Base-by-base conservation (phyloP, 768 basidiomycete genomes). In the Mycena crocata region DNA sequence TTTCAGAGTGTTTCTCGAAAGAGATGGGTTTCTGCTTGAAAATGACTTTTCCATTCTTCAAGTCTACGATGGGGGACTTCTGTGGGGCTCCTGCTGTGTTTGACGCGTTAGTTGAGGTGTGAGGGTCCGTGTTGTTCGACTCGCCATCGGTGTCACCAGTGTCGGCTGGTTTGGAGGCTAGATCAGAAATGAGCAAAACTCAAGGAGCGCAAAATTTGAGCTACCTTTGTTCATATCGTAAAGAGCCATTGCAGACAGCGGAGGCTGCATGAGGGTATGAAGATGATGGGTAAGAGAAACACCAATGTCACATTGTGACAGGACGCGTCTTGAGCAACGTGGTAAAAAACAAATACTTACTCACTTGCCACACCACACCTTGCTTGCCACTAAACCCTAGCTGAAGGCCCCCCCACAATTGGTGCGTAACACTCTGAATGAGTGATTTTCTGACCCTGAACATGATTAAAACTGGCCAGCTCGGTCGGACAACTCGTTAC, bases 1-100 rank as follows among this genome's bases (percentile, higher is more conserved):
- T 93, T 74, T 94, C 92, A 8, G 91, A 91, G 71, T 89, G 83
- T 76, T 93, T 93, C 79, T 94, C 92, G 52, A 93, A 87, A 0
- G 90, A 87, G 35, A 90, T 72, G 19, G 85, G 79, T 77, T 93
- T 94, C 82, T 95, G 93, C 77, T 86, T 92, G 73, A 94, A 89
- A 14, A 87, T 68, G 4, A 92, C 85, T 75, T 90, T 95, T 24
- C 92, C 93, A 75, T 91, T 93, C 82, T 87, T 93, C 17, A 94
- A 74, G 66, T 93, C 92, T 5, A 85, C 86, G 19, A 90, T 77
- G 9, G 80, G 69, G 1, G 78, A 59, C 73, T 82, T 87, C 52
- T 79, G 79, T 42, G 72, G 75, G 74, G 80, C 79, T 40, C 77
- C 85, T 81, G 71, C 40, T 69, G 39, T 50, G 57, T 57, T 61